Evolutionary conservation across 108 stramenopile genomes (phyloP).

Genomic region (Skeletonema grethae): DNA sequence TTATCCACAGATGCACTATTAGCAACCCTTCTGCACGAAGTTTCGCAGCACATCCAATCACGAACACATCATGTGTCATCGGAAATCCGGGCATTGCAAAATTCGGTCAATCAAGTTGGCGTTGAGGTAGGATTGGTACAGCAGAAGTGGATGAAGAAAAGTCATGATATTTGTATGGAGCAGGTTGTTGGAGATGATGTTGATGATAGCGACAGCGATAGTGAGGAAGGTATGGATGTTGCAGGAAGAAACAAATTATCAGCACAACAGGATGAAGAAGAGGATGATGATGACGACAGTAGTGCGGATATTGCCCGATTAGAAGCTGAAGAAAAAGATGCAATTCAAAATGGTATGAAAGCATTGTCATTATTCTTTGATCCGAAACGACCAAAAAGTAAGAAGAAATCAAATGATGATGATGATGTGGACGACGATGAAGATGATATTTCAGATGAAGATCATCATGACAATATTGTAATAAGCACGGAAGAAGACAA

Average conservation of each 20-base stretch:
- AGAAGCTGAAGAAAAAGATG: conserved; percentile 29
- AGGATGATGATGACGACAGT: conserved; percentile 19
- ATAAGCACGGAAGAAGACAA: conserved; percentile 19
- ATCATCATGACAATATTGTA: background rate
- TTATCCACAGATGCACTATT: conserved; percentile 34
- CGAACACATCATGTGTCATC: conserved; percentile 22
- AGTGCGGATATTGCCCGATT: conserved; percentile 28
- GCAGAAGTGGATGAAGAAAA: conserved; percentile 12
- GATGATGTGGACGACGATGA: conserved; percentile 3
- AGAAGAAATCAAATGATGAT: background rate
- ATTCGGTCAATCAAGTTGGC: conserved; percentile 17
- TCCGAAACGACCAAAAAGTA: conserved; percentile 12
- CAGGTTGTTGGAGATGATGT: conserved; percentile 30
- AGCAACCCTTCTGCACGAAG: conserved; percentile 30
- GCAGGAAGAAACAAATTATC: background rate
- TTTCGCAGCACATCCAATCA: conserved; percentile 14
- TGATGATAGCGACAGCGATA: background rate
- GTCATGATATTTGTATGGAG: conserved; percentile 18
- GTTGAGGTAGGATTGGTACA: conserved; percentile 17
- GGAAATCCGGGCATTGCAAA: conserved; percentile 17
- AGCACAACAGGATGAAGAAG: background rate
- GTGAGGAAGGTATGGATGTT: background rate
- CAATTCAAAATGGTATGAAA: conserved; percentile 40
- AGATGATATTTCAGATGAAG: background rate
- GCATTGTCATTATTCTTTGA: conserved; percentile 37